These are phyloP conservation scores for Hypocreales sp. DNA, from an alignment of 2,329 filamentous ascomycete species.

Conservation along the genomic window DNA sequence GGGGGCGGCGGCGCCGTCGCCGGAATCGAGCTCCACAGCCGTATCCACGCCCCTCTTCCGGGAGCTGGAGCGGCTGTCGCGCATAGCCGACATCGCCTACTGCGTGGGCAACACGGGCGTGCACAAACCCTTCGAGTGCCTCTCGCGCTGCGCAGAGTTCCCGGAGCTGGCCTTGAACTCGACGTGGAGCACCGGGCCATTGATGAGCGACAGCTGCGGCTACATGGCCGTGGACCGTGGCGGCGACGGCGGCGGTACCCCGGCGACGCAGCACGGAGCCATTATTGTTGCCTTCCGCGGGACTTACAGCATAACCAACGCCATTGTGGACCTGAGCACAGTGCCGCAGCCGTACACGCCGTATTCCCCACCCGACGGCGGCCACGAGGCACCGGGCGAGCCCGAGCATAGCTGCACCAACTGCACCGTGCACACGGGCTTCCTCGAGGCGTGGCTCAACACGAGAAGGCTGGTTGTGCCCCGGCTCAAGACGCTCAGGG, in stretches of 20 bases:
- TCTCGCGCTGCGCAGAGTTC: slow-evolving; percentile 75
- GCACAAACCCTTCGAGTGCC: slow-evolving; percentile 67
- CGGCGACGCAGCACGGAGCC: slow-evolving; percentile 9
- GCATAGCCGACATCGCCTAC: slow-evolving; percentile 86
- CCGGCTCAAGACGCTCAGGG: slow-evolving; percentile 41
- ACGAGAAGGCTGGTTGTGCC: slow-evolving; percentile 56
- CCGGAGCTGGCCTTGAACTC: slow-evolving; percentile 61
- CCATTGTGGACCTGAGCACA: slow-evolving; percentile 78
- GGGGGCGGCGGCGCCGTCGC: no score
- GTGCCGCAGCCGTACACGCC: slow-evolving; percentile 82
- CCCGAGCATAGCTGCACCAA: slow-evolving; percentile 52
- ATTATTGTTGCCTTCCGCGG: slow-evolving; percentile 86
- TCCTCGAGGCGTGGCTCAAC: slow-evolving; percentile 69
- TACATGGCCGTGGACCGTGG: slow-evolving; percentile 78
- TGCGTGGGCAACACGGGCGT: slow-evolving; percentile 81
- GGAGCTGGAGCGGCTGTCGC: slow-evolving; percentile 74
- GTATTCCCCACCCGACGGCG: slow-evolving; percentile 48
- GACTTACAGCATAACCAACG: slow-evolving; percentile 87
- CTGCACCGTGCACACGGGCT: slow-evolving; percentile 87
- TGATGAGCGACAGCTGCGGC: slow-evolving; percentile 83
- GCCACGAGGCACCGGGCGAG: slow-evolving; percentile 16
- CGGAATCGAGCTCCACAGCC: no score
- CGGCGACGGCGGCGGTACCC: slow-evolving; percentile 8
- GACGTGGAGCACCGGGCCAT: slow-evolving; percentile 79
- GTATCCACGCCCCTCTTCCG: slow-evolving; percentile 54